These are phyloP conservation scores for Trichoderma gracile DNA, from an alignment of 2,329 filamentous ascomycete genomes.

Conservation along the genomic window DNA sequence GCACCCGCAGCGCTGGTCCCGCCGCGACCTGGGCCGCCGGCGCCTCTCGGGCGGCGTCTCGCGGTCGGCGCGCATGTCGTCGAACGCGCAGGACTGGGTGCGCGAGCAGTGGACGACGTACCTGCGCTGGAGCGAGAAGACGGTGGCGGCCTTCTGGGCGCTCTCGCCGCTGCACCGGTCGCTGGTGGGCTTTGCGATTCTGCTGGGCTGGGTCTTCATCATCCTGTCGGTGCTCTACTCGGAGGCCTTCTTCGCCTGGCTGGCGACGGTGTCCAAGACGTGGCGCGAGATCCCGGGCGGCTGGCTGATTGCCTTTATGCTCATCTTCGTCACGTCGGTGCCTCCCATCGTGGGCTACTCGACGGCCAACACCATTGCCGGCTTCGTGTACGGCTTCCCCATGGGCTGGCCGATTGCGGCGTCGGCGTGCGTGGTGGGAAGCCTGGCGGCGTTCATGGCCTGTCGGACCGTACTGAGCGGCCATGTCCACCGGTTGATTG, in stretches of 20 bases:
- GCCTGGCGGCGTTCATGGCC: conserved; percentile 75
- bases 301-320: conserved; percentile 72
- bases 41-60: conserved; percentile 43
- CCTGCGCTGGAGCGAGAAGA: conserved; percentile 45
- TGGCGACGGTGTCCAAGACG: conserved; percentile 70
- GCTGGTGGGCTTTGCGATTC: conserved; percentile 52
- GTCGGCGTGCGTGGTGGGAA: conserved; percentile 74
- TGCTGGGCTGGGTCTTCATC: conserved; percentile 53
- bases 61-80: conserved; percentile 21
- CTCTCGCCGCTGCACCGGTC: conserved; percentile 64
- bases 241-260: conserved; percentile 73
- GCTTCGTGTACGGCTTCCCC: conserved; percentile 59
- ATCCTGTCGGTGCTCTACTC: conserved; percentile 76
- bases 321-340: conserved; percentile 77
- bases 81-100: conserved; percentile 37
- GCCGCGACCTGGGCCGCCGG: conserved; percentile 28
- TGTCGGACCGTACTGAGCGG: conserved; percentile 75
- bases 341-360: conserved; percentile 88
- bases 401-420: conserved; percentile 81
- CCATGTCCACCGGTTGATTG: conserved; percentile 79
- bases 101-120: conserved; percentile 41
- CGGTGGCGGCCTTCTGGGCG: conserved; percentile 53
- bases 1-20: conserved; percentile 21
- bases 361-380: conserved; percentile 60
- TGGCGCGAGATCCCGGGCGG: conserved; percentile 76